A percentile compares a stretch with the other conserved stretches of the same genome.
phyloP scores from a whole-genome alignment of 768 basidiomycete species.

The Sporobolomyces pararoseus region DNA sequence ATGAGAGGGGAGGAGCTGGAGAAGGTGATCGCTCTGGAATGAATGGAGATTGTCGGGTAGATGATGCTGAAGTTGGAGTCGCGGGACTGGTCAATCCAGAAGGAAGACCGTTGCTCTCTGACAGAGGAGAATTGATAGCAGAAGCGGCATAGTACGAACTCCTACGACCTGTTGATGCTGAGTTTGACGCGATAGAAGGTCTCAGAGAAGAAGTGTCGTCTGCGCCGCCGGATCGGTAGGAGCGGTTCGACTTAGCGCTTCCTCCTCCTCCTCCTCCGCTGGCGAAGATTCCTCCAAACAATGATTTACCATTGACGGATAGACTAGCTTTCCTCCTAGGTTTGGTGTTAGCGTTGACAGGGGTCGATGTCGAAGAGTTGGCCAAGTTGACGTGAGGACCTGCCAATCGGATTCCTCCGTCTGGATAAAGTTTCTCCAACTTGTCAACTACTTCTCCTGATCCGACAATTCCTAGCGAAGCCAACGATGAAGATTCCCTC shows the following conservation, averaged over 20 bases:
- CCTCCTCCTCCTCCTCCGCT: slow-evolving; percentile 3
- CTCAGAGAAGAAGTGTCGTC: not conserved
- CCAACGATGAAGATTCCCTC: slow-evolving; percentile 3
- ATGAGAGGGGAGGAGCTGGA: not conserved
- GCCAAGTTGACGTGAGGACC: not conserved
- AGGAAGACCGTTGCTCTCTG: not conserved
- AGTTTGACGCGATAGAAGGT: not conserved
- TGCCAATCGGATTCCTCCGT: slow-evolving; percentile 6
- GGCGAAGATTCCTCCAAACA: slow-evolving; percentile 20
- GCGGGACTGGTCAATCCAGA: not conserved
- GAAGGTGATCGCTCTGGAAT: not conserved
- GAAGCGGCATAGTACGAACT: slow-evolving; percentile 12
- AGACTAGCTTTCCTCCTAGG: slow-evolving; percentile 5
- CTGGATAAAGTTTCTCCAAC: slow-evolving; percentile 5
- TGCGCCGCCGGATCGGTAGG: not conserved
- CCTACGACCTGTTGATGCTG: not conserved
- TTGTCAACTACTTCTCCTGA: not conserved
- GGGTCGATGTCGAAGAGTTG: not conserved
- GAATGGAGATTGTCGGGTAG: not conserved
- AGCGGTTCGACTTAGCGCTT: not conserved
- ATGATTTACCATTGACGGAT: slow-evolving; percentile 15
- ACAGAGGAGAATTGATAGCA: not conserved
- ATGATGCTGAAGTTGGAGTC: slow-evolving; percentile 8
- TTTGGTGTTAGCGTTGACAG: not conserved
- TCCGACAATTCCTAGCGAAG: not conserved